These are phyloP conservation scores for Gremmenia infestans DNA, from an alignment of 2,329 filamentous ascomycete genomes.

Conservation along the genomic window DNA sequence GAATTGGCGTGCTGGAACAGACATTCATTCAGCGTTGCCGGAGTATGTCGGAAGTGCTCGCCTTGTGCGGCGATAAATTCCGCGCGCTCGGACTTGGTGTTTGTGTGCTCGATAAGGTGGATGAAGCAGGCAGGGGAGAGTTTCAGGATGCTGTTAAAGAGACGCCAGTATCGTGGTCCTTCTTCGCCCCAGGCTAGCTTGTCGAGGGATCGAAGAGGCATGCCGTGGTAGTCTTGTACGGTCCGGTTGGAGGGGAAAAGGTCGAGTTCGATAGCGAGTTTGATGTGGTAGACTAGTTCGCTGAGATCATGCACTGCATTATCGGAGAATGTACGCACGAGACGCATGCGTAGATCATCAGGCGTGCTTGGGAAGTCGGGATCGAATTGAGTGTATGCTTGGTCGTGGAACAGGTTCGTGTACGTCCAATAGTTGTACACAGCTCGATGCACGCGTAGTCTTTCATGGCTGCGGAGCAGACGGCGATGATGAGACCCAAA, in stretches of 20 bases:
- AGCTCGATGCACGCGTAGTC: slow-evolving; percentile 24
- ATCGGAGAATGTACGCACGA: slow-evolving; percentile 25
- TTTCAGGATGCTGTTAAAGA: slow-evolving; percentile 26
- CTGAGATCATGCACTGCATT: slow-evolving; percentile 26
- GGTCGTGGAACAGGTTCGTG: slow-evolving; percentile 28
- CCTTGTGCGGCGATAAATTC: slow-evolving; percentile 24
- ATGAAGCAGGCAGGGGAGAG: slow-evolving; percentile 25
- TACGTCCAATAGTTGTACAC: slow-evolving; percentile 32
- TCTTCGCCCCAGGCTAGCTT: slow-evolving; percentile 29
- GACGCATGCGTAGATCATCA: slow-evolving; percentile 26
- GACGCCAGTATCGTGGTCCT: slow-evolving; percentile 20
- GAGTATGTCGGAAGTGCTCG: slow-evolving; percentile 21
- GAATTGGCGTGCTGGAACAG: neutral
- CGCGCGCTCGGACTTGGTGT: slow-evolving; percentile 24
- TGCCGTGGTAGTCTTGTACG: slow-evolving; percentile 22
- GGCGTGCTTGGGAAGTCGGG: slow-evolving; percentile 17
- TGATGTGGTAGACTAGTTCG: slow-evolving; percentile 27
- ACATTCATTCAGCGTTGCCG: slow-evolving; percentile 25
- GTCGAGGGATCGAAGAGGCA: slow-evolving; percentile 19
- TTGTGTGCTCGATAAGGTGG: slow-evolving; percentile 27
- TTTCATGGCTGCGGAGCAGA: slow-evolving; percentile 24
- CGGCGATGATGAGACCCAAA: slow-evolving; percentile 27
- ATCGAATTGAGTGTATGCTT: slow-evolving; percentile 25
- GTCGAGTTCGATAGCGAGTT: slow-evolving; percentile 25
- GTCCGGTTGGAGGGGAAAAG: slow-evolving; percentile 28